A percentile compares a stretch with the other conserved stretches of the same genome.
These are phyloP conservation scores for Rhamnella rubrinervis DNA, from an alignment of 331 rosid genomes.

Conservation along the genomic window DNA sequence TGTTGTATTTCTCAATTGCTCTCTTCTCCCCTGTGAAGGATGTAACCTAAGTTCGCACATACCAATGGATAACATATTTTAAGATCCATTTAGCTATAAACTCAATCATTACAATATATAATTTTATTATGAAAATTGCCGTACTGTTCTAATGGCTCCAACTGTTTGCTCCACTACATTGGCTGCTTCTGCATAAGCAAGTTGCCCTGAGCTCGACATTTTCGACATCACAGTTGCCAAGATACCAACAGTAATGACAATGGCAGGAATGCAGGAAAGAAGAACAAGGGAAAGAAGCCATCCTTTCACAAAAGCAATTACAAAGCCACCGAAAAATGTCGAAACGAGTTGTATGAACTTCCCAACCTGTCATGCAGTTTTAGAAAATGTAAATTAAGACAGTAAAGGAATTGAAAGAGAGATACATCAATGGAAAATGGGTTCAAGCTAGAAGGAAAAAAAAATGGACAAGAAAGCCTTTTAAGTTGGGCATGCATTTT, in stretches of 20 bases:
- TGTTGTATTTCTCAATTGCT: conserved; percentile 29
- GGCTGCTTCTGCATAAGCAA: conserved; percentile 26
- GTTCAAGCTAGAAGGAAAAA: background rate
- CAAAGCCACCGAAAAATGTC: conserved; percentile 27
- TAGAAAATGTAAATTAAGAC: background rate
- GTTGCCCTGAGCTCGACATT: conserved; percentile 28
- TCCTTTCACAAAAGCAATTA: conserved; percentile 29
- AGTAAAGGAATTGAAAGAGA: background rate
- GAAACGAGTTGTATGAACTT: conserved; percentile 28
- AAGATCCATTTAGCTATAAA: background rate
- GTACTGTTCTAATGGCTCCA: conserved; percentile 32
- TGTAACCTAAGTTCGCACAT: conserved; percentile 25
- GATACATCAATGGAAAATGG: no score
- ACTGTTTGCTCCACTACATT: conserved; percentile 35
- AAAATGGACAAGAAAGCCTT: background rate
- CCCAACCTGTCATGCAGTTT: conserved; percentile 30
- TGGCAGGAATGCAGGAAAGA: conserved; percentile 26
- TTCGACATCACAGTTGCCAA: conserved; percentile 13
- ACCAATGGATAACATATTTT: background rate
- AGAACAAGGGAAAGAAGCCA: conserved; percentile 37
- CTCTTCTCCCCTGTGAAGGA: conserved; percentile 41
- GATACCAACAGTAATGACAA: conserved; percentile 19
- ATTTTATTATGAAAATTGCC: background rate
- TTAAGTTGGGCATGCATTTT: background rate
- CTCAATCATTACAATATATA: no score